Conservation (phyloP, 2,329 filamentous ascomycete genomes). For the Penicillium sp. region DNA sequence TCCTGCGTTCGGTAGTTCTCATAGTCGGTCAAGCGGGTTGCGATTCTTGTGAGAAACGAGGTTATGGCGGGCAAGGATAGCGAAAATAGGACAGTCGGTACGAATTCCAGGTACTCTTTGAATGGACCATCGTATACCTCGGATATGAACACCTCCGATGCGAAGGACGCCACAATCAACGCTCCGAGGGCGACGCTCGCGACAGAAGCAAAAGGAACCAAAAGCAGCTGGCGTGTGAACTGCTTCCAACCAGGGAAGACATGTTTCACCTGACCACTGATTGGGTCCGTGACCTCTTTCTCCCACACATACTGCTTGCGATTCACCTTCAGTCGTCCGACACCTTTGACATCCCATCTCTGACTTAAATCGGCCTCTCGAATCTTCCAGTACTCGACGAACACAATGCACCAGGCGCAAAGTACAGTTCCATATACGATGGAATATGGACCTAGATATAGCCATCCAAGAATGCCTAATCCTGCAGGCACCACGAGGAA, state of each 20-base stretch:
- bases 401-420: slow-evolving; percentile 82
- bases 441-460: slow-evolving; percentile 82
- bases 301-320: slow-evolving; percentile 78
- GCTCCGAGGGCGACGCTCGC: slow-evolving; percentile 72
- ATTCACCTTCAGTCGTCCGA: slow-evolving; percentile 76
- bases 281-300: slow-evolving; percentile 70
- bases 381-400: slow-evolving; percentile 95
- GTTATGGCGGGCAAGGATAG: slow-evolving; percentile 76
- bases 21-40: slow-evolving; percentile 71
- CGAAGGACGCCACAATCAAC: slow-evolving; percentile 83
- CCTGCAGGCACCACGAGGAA: slow-evolving; percentile 80
- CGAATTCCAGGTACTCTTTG: slow-evolving; percentile 78
- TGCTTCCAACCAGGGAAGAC: slow-evolving; percentile 76
- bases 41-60: slow-evolving; percentile 71
- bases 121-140: slow-evolving; percentile 89
- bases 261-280: slow-evolving; percentile 76
- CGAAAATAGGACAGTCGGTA: slow-evolving; percentile 86
- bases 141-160: slow-evolving; percentile 91
- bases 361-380: slow-evolving; percentile 84
- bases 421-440: slow-evolving; percentile 74
- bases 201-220: slow-evolving; percentile 78
- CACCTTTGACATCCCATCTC: slow-evolving; percentile 83
- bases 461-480: slow-evolving; percentile 74
- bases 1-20: slow-evolving; percentile 94
- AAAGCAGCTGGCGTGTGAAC: slow-evolving; percentile 72